These are phyloP conservation scores for Lolium perenne DNA, from an alignment of 176 grass and related monocot genomes.

Conservation along the genomic window DNA sequence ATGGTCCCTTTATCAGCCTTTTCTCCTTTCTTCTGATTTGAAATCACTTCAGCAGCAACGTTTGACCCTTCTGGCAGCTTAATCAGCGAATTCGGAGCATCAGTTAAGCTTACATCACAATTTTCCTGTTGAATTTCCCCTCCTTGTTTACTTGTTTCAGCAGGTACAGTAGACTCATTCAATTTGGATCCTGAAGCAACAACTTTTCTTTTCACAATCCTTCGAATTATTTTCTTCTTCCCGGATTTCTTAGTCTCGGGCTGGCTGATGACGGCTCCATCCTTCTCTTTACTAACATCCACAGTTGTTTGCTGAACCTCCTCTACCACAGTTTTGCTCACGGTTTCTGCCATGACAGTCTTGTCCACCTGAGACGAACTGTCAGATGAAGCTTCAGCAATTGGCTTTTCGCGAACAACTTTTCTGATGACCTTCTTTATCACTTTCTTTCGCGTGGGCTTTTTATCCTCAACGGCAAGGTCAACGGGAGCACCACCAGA, in stretches of 20 bases:
- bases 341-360: conserved; percentile 33
- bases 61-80: conserved; percentile 46
- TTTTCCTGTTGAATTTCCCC: conserved; percentile 37
- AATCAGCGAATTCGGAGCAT: conserved; percentile 21
- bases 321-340: conserved; percentile 37
- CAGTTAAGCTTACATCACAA: conserved; percentile 39
- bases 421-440: conserved; percentile 73
- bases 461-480: conserved; percentile 38
- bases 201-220: conserved; percentile 68
- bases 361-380: conserved; percentile 47
- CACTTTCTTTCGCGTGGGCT: conserved; percentile 61
- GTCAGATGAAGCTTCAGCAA: conserved; percentile 33
- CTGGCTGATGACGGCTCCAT: not conserved
- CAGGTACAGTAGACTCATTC: conserved; percentile 35
- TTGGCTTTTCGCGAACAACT: conserved; percentile 46
- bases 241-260: conserved; percentile 36
- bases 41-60: conserved; percentile 35
- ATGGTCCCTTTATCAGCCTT: conserved; percentile 28
- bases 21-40: conserved; percentile 44
- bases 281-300: conserved; percentile 29
- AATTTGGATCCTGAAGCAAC: conserved; percentile 42
- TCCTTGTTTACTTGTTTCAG: conserved; percentile 49
- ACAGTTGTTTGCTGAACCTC: conserved; percentile 22
- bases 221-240: conserved; percentile 72
- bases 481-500: conserved; percentile 26